Percentiles rank a stretch among this genome's conserved stretches.
These are phyloP conservation scores for Penicillium aurantiogriseum DNA, from an alignment of 2,329 filamentous ascomycete species.

Conservation along the genomic window DNA sequence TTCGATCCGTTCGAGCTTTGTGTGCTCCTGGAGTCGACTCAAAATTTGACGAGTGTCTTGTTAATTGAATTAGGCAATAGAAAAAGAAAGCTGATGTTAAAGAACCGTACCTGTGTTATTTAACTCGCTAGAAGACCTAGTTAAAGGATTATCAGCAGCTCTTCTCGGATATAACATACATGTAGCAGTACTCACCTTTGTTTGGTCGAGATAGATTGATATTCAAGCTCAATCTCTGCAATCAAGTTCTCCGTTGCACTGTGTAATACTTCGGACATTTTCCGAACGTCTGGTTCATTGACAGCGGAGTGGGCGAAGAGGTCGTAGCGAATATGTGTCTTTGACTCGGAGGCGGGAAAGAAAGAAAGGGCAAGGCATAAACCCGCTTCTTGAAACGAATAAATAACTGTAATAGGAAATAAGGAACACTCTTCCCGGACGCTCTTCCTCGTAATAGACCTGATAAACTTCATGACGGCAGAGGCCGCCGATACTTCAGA, in stretches of 20 bases:
- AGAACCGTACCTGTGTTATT: not conserved
- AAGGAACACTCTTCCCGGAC: slow-evolving; percentile 5
- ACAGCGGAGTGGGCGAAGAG: slow-evolving; percentile 19
- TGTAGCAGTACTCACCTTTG: slow-evolving; percentile 5
- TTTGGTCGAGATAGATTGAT: not conserved
- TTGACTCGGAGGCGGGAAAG: slow-evolving; percentile 26
- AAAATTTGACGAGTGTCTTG: slow-evolving; percentile 13
- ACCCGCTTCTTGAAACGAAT: slow-evolving; percentile 17
- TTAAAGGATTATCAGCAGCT: not conserved
- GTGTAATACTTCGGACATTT: not conserved
- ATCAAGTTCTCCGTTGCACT: slow-evolving; percentile 1
- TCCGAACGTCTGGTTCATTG: not conserved
- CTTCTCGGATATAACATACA: not conserved
- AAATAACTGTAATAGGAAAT: slow-evolving; percentile 28
- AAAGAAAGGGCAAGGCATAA: slow-evolving; percentile 29
- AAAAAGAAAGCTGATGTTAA: not conserved
- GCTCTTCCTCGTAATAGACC: not conserved
- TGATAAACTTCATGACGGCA: not conserved
- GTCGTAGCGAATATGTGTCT: slow-evolving; percentile 33
- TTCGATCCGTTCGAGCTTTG: slow-evolving; percentile 23
- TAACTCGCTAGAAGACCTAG: not conserved
- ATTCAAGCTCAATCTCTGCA: slow-evolving; percentile 16
- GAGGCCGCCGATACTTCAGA: slow-evolving; percentile 3
- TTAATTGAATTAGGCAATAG: not conserved
- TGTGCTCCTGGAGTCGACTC: slow-evolving; percentile 22